phyloP scores from a whole-genome alignment of 2,329 filamentous ascomycete species.

The Penicillium sp. region DNA sequence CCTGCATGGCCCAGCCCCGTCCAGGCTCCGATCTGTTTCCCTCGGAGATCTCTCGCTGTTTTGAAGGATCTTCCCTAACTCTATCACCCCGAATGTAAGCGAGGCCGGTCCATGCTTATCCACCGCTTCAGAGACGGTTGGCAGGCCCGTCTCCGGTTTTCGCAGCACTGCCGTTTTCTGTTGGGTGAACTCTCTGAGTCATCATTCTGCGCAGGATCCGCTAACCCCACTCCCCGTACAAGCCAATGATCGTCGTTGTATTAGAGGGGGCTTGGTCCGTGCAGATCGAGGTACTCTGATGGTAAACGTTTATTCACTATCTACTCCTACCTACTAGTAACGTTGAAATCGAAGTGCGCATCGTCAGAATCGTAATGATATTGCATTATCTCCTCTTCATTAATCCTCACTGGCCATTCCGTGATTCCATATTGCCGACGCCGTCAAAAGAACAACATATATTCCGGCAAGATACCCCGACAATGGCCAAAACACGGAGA shows the following conservation, averaged over 20 bases:
- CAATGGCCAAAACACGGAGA: not conserved
- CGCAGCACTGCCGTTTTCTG: not conserved
- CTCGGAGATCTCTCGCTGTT: not conserved
- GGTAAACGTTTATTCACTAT: not conserved
- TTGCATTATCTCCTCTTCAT: not conserved
- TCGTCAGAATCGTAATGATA: not conserved
- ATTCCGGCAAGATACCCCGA: not conserved
- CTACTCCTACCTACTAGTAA: not conserved
- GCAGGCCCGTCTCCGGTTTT: not conserved
- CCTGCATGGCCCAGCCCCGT: not conserved
- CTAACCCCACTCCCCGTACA: not conserved
- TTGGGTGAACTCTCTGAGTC: not conserved
- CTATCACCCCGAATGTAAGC: not conserved
- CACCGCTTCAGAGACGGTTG: not conserved
- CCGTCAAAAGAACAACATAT: not conserved
- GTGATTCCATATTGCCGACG: not conserved
- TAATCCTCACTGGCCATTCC: not conserved
- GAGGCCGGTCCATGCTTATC: not conserved
- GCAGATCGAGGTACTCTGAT: not conserved
- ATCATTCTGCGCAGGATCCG: not conserved
- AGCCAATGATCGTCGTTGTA: not conserved
- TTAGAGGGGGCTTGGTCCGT: not conserved
- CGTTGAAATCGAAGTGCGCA: too few species aligned
- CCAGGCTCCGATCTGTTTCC: not conserved
- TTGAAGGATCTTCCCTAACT: not conserved